phyloP scores from a whole-genome alignment of 176 grass and related monocot genomes.

The Pontederia paniculata region DNA sequence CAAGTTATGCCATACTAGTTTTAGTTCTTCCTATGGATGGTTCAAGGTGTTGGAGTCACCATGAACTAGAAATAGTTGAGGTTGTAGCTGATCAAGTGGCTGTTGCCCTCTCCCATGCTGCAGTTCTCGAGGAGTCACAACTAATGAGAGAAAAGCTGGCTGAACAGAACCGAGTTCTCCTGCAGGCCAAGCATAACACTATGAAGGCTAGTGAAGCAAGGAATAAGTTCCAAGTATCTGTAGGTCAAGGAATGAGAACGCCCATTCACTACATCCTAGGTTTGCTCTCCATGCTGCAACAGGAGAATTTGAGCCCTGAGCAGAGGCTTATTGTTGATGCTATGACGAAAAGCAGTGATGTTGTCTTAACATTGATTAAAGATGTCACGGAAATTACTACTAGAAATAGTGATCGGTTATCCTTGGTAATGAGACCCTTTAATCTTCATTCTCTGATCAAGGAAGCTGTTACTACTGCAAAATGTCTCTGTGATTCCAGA shows the following conservation, averaged over 20 bases:
- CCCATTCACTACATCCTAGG: slow-evolving; percentile 86
- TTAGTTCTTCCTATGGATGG: slow-evolving; percentile 38
- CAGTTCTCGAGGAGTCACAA: slow-evolving; percentile 70
- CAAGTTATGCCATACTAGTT: slow-evolving; percentile 58
- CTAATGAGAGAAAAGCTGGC: slow-evolving; percentile 59
- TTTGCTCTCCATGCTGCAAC: slow-evolving; percentile 81
- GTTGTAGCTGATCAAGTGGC: slow-evolving; percentile 83
- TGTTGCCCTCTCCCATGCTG: slow-evolving; percentile 65
- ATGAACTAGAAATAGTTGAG: slow-evolving; percentile 64
- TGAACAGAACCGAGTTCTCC: slow-evolving; percentile 46
- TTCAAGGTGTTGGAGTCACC: slow-evolving; percentile 31
- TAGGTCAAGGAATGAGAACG: slow-evolving; percentile 70
- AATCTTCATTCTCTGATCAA: slow-evolving; percentile 55
- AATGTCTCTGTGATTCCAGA: slow-evolving; percentile 62
- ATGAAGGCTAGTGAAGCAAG: slow-evolving; percentile 63
- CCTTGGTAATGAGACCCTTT: slow-evolving; percentile 70
- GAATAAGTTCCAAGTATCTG: slow-evolving; percentile 67
- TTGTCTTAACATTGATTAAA: slow-evolving; percentile 74
- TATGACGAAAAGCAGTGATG: slow-evolving; percentile 54
- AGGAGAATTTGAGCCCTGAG: slow-evolving; percentile 70
- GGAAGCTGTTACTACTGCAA: slow-evolving; percentile 67
- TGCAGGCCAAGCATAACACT: slow-evolving; percentile 54
- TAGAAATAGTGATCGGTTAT: slow-evolving; percentile 43
- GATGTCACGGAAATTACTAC: slow-evolving; percentile 71
- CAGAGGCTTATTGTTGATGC: slow-evolving; percentile 73